These are phyloP conservation scores for Rachicladosporium sp. DNA, from an alignment of 2,329 filamentous ascomycete genomes.

Conservation along the genomic window DNA sequence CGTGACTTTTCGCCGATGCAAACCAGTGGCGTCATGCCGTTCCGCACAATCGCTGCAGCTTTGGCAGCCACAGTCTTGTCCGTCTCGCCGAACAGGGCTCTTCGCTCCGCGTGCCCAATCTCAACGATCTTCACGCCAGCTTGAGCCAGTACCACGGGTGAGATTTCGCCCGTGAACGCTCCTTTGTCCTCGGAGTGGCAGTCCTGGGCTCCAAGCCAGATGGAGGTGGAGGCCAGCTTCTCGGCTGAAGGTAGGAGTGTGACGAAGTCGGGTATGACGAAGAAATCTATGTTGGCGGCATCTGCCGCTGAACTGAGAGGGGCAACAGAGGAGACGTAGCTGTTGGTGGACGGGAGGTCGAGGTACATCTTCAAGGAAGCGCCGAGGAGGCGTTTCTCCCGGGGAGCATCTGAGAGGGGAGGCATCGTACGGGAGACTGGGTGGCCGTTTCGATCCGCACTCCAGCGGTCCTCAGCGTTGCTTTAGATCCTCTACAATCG, in stretches of 20 bases:
- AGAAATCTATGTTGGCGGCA: slow-evolving; percentile 52
- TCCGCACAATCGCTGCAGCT: slow-evolving; percentile 52
- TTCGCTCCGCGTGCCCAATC: slow-evolving; percentile 68
- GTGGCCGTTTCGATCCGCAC: too few species aligned
- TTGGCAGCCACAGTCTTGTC: slow-evolving; percentile 56
- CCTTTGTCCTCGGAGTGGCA: slow-evolving; percentile 57
- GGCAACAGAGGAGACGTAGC: slow-evolving; percentile 32
- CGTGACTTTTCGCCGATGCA: slow-evolving; percentile 62
- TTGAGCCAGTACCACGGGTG: slow-evolving; percentile 52
- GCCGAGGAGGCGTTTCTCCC: slow-evolving; percentile 53
- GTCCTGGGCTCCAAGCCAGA: slow-evolving; percentile 66
- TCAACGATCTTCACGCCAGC: slow-evolving; percentile 63
- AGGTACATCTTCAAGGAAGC: slow-evolving; percentile 76
- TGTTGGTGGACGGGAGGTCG: slow-evolving; percentile 48
- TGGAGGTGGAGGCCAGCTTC: slow-evolving; percentile 32
- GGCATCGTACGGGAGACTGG: slow-evolving; percentile 10
- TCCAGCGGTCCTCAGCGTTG: too few species aligned
- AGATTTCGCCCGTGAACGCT: slow-evolving; percentile 68
- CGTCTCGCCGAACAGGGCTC: slow-evolving; percentile 61
- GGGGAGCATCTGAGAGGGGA: slow-evolving; percentile 16
- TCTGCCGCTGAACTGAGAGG: slow-evolving; percentile 39
- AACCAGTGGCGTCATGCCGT: slow-evolving; percentile 64
- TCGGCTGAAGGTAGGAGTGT: slow-evolving; percentile 45
- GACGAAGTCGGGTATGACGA: slow-evolving; percentile 67
- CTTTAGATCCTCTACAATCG: too few species aligned